These are phyloP conservation scores for Echeveria elegans DNA, from an alignment of 164 flowering plant genomes.

Conservation along the genomic window DNA sequence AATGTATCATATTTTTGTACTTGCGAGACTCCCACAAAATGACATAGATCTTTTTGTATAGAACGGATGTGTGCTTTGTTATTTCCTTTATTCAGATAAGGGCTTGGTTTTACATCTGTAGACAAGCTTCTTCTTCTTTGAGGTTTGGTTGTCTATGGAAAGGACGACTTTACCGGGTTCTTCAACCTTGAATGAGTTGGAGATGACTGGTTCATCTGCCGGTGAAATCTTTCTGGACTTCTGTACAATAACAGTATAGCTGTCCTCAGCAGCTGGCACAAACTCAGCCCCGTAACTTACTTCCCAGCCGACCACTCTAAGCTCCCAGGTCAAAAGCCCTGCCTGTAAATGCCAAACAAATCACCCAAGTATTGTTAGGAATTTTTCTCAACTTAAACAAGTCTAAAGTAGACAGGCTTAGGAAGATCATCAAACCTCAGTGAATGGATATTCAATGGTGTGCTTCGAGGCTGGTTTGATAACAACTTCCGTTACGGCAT, in stretches of 20 bases:
- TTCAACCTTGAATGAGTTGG: constrained; percentile 55
- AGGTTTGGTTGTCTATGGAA: constrained; percentile 71
- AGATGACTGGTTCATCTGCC: no score
- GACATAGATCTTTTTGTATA: no score
- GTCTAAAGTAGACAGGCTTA: background rate
- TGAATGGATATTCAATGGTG: no score
- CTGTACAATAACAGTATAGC: constrained; percentile 61
- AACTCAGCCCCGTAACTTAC: constrained; percentile 69
- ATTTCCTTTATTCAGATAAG: background rate
- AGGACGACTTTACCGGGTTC: constrained; percentile 73
- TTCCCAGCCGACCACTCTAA: no score
- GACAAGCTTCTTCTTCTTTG: no score
- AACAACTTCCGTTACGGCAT: no score
- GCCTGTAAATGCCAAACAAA: constrained; percentile 25
- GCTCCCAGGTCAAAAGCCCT: constrained; percentile 47
- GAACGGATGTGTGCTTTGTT: no score
- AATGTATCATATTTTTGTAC: background rate
- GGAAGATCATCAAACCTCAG: constrained; percentile 29
- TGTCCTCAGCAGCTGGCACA: constrained; percentile 55
- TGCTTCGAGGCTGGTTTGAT: no score
- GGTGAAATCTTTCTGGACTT: constrained; percentile 52
- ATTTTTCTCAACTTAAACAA: background rate
- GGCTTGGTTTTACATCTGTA: constrained; percentile 71
- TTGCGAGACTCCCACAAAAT: background rate
- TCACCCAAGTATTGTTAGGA: background rate